Percentiles rank a stretch among this genome's conserved stretches.
These are phyloP conservation scores for Dipteronia sinensis DNA, from an alignment of 345 rosid genomes.

Conservation along the genomic window DNA sequence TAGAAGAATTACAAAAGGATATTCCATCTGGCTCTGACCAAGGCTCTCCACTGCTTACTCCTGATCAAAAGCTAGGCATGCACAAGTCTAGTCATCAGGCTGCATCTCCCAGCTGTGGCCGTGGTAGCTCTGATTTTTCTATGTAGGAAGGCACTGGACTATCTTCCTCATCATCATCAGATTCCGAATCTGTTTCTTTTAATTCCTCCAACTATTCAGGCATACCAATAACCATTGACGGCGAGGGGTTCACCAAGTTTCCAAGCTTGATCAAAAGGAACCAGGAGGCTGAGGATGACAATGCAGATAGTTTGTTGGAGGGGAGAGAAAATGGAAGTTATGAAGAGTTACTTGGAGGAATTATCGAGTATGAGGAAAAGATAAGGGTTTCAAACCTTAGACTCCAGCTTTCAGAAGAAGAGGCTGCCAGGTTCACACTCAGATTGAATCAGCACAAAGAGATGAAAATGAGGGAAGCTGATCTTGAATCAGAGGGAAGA, in stretches of 20 bases:
- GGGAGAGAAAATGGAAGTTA: constrained; percentile 33
- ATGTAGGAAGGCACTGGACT: constrained; percentile 62
- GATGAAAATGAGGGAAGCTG: constrained; percentile 31
- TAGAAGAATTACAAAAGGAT: constrained; percentile 35
- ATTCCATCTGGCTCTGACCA: constrained; percentile 30
- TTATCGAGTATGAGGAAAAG: constrained; percentile 46
- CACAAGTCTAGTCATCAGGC: constrained; percentile 40
- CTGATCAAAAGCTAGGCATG: constrained; percentile 31
- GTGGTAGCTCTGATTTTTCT: constrained; percentile 50
- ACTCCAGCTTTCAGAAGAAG: constrained; percentile 59
- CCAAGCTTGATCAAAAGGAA: constrained; percentile 31
- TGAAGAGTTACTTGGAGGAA: constrained; percentile 39
- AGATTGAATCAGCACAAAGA: constrained; percentile 39
- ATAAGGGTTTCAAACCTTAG: constrained; percentile 44
- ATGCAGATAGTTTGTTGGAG: constrained; percentile 29
- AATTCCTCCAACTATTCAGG: constrained; percentile 46
- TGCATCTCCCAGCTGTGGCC: constrained; percentile 56
- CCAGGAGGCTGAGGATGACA: constrained; percentile 31
- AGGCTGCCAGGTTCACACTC: constrained; percentile 43
- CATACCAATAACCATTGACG: constrained; percentile 33
- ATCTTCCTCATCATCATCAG: constrained; percentile 57
- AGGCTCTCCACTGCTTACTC: constrained; percentile 44
- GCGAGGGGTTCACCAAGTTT: constrained; percentile 31
- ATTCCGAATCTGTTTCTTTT: constrained; percentile 76
- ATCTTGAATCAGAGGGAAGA: constrained; percentile 38